Evolutionary conservation across 768 basidiomycete genomes (phyloP).

Genomic region (Phylloporus sp.): DNA sequence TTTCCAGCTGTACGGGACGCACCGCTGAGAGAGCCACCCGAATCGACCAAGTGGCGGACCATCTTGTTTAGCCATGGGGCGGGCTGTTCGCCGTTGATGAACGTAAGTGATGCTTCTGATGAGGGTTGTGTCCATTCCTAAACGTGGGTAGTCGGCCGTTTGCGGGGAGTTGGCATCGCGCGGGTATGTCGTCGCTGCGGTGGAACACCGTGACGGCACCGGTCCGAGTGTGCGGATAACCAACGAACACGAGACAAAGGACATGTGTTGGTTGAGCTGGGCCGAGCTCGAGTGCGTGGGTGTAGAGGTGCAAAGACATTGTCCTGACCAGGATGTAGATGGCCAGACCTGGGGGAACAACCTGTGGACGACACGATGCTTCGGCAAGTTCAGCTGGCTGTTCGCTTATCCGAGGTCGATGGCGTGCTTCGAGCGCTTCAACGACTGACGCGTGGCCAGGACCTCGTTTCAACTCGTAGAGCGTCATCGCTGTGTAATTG

Average conservation of each 20-base stretch:
- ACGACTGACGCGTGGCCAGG: not conserved
- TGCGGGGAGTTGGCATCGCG: slow-evolving; percentile 43
- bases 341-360: slow-evolving; percentile 30
- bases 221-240: slow-evolving; percentile 33
- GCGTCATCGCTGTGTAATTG: slow-evolving; percentile 5
- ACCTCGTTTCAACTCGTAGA: not conserved
- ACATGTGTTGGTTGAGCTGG: slow-evolving; percentile 31
- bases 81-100: slow-evolving; percentile 39
- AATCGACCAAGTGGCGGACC: slow-evolving; percentile 32
- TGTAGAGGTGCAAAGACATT: too few species aligned
- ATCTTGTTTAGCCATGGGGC: slow-evolving; percentile 47
- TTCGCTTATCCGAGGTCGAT: slow-evolving; percentile 40
- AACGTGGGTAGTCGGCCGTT: not conserved
- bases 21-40: slow-evolving; percentile 16
- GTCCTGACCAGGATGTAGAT: slow-evolving; percentile 10
- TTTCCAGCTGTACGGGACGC: slow-evolving; percentile 30
- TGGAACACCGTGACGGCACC: slow-evolving; percentile 48
- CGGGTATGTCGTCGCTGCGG: slow-evolving; percentile 42
- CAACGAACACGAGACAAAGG: slow-evolving; percentile 20
- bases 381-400: slow-evolving; percentile 30
- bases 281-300: slow-evolving; percentile 22
- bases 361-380: slow-evolving; percentile 32
- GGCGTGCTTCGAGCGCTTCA: slow-evolving; percentile 22
- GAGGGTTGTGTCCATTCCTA: too few species aligned
- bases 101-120: slow-evolving; percentile 16